Evolutionary conservation across 2,329 filamentous ascomycete genomes (phyloP).

Genomic region (Harringtonia lauricola): DNA sequence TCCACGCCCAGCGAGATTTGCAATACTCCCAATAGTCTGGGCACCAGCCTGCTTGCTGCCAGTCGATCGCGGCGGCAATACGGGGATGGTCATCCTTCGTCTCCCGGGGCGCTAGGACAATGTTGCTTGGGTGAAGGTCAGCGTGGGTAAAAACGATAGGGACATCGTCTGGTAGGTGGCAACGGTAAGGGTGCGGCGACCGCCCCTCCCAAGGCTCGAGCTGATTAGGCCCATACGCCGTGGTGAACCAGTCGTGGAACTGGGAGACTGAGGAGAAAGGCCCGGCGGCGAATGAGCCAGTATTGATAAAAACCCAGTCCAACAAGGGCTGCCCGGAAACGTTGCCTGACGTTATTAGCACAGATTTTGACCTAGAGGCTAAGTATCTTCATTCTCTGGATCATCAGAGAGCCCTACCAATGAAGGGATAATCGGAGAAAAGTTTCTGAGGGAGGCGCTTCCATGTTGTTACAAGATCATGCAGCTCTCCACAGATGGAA

Average conservation of each 20-base stretch:
- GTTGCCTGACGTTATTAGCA: conserved; percentile 2
- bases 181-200: conserved; percentile 13
- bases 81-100: conserved; percentile 8
- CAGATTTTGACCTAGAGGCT: not conserved
- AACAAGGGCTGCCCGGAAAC: conserved; percentile 4
- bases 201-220: not conserved
- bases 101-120: conserved; percentile 16
- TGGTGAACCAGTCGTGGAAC: conserved; percentile 17
- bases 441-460: conserved; percentile 7
- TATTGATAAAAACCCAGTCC: conserved; percentile 12
- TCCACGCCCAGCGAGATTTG: conserved; percentile 11
- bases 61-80: conserved; percentile 20
- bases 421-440: conserved; percentile 5
- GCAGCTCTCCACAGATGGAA: conserved; percentile 12
- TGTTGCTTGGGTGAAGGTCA: conserved; percentile 22
- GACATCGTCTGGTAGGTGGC: conserved; percentile 16
- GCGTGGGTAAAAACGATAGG: conserved; percentile 21
- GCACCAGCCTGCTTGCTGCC: conserved; percentile 23
- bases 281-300: conserved; percentile 10
- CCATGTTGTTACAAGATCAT: conserved; percentile 9
- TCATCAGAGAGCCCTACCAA: not conserved
- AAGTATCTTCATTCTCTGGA: not conserved
- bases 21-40: conserved; percentile 24
- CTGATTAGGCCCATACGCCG: not conserved
- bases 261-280: conserved; percentile 13